Evolutionary conservation across 1,284 basidiomycete species (phyloP), one percentile per base, ranked within the genome.

Genomic region (Porodaedalea pini): DNA sequence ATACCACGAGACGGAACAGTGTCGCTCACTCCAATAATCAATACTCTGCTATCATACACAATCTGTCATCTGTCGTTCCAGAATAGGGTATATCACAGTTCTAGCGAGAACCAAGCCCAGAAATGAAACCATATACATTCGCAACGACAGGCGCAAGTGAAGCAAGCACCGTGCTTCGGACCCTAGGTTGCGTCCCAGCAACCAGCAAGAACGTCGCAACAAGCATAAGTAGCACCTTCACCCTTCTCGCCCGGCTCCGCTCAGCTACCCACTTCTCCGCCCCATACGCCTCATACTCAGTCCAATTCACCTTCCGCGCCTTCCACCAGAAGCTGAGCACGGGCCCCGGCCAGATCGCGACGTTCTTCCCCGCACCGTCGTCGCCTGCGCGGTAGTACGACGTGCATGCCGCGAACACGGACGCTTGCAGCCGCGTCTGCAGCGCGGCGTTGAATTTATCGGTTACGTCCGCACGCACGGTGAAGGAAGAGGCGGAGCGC

Each of bases 251-350:
- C 27, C n/a, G 19, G 44, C 47, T 49, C 41, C 54, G 13, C 58
- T 60, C 59, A 0, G n/a, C 31, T 21, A 40, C 52, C 69, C 68
- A 72, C 43, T 60, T 62, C 36, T 69, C 56, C 15, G 69, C 70
- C 69, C 57, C 61, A 2, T 61, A 60, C 17, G 43, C 63, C 1
- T 54, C 55, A 56, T 65, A 71, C 40, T 70, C 63, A 29, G 61
- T 54, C 69, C 69, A 69, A 36, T 55, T 61, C 10, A 65, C 68
- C 25, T 59, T 54, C 32, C 62, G 64, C 36, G 68, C 62, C 62
- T 64, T 60, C 67, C 66, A 72, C 70, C 71, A 72, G 56, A 61
- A 69, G n/a, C 59, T n/a, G 7, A 60, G 60, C 2, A 69, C 55
- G 1, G 68, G 55, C 56, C 70, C 68, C 17, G 67, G 71, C 43